phyloP scores from a whole-genome alignment of 106 monocot genomes.

The Ottelia alismoides region DNA sequence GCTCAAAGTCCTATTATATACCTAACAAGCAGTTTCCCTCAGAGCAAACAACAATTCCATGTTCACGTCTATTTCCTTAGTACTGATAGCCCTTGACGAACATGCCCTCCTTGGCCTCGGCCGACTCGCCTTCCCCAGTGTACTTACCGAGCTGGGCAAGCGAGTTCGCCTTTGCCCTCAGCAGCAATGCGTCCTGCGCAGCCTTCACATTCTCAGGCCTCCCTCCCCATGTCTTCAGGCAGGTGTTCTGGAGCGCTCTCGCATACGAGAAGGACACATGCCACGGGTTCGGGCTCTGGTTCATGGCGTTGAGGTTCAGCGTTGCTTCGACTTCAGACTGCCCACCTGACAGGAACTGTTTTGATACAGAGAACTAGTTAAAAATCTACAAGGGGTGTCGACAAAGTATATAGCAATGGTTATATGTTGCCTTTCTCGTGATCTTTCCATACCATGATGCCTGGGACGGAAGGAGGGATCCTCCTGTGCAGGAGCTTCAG shows the following conservation, averaged over 20 bases:
- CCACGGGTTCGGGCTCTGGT: constrained; percentile 35
- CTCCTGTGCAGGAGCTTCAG: constrained; percentile 20
- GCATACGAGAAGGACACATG: constrained; percentile 35
- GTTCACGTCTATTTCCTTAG: constrained; percentile 8
- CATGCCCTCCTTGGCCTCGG: constrained; percentile 26
- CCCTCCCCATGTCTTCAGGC: constrained; percentile 41
- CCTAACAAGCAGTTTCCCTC: too few species aligned
- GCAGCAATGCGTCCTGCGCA: constrained; percentile 19
- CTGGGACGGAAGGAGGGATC: constrained; percentile 25
- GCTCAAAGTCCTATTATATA: too few species aligned
- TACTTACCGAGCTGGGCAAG: constrained; percentile 32
- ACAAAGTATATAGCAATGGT: too few species aligned
- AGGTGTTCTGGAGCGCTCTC: constrained; percentile 35
- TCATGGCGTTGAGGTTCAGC: constrained; percentile 36
- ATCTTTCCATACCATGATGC: constrained; percentile 22
- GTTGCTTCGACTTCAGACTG: constrained; percentile 40
- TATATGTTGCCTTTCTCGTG: background rate
- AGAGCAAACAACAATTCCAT: too few species aligned
- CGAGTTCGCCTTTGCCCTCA: constrained; percentile 29
- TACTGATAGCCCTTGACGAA: constrained; percentile 27
- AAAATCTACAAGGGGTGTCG: too few species aligned
- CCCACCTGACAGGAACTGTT: constrained; percentile 30
- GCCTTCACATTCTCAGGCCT: constrained; percentile 24
- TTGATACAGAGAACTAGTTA: too few species aligned
- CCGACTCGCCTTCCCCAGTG: constrained; percentile 35